Conservation (phyloP, 148 eudicot species). For the Fagopyrum esculentum region DNA sequence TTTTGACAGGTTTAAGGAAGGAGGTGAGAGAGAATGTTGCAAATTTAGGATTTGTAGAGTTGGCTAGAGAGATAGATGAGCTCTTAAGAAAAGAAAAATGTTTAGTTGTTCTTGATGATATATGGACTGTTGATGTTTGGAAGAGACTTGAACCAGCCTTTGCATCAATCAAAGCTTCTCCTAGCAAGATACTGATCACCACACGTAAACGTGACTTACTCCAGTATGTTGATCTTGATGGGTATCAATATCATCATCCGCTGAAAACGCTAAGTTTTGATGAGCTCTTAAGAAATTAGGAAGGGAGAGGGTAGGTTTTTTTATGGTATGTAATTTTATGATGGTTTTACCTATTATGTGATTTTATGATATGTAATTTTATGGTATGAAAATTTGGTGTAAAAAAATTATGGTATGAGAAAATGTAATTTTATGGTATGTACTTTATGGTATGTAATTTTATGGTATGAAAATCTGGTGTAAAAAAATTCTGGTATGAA, state of each 20-base stretch:
- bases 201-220: not conserved
- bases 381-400: too few relatives aligned
- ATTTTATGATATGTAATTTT: too few relatives aligned
- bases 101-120: conserved; percentile 12
- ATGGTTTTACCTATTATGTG: too few relatives aligned
- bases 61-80: not conserved
- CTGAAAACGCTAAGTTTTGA: not conserved
- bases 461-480: too few relatives aligned
- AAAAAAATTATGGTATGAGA: too few relatives aligned
- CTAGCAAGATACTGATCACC: conserved; percentile 13
- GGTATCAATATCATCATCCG: not conserved
- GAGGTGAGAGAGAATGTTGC: not conserved
- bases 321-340: too few relatives aligned
- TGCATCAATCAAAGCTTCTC: not conserved
- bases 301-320: too few relatives aligned
- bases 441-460: too few relatives aligned
- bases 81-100: not conserved
- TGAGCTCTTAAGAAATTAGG: too few relatives aligned
- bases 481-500: too few relatives aligned
- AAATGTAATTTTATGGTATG: too few relatives aligned
- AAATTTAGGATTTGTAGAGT: not conserved
- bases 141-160: not conserved
- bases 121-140: not conserved
- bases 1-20: not conserved
- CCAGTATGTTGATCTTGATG: not conserved